A percentile compares a stretch with the other conserved stretches of the same genome.
These are phyloP conservation scores for Salicornia ramosissima DNA, from an alignment of 148 eudicot species.

Conservation along the genomic window DNA sequence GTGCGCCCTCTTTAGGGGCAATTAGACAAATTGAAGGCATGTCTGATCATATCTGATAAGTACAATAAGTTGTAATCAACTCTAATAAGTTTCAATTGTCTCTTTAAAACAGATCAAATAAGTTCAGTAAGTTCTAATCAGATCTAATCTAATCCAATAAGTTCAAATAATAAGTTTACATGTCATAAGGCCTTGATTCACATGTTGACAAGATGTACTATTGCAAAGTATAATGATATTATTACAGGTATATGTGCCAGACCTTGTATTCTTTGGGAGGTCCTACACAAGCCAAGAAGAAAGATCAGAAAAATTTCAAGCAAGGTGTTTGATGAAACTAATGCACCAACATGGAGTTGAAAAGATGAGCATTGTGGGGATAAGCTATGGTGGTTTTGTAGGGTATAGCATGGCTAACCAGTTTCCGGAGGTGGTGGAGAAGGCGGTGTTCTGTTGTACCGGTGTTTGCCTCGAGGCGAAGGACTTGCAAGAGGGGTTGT, in stretches of 20 bases:
- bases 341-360: constrained; percentile 52
- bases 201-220: too few relatives aligned
- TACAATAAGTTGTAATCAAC: too few relatives aligned
- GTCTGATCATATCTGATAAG: too few relatives aligned
- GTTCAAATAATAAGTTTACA: too few relatives aligned
- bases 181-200: too few relatives aligned
- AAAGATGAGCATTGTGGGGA: constrained; percentile 61
- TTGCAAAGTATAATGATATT: too few relatives aligned
- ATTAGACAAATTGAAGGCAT: too few relatives aligned
- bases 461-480: constrained; percentile 87
- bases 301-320: constrained; percentile 70
- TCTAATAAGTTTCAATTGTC: too few relatives aligned
- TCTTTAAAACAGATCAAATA: too few relatives aligned
- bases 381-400: constrained; percentile 93
- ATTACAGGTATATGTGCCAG: constrained; percentile 64
- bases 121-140: too few relatives aligned
- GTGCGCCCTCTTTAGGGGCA: too few relatives aligned
- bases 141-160: too few relatives aligned
- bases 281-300: constrained; percentile 53
- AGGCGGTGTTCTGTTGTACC: constrained; percentile 64
- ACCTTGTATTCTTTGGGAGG: constrained; percentile 75
- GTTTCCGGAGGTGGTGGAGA: constrained; percentile 72
- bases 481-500: constrained; percentile 66
- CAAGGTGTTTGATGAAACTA: constrained; percentile 57
- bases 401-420: constrained; percentile 73